Conservation (phyloP, 257 asterid species). For the Ligustrum vulgare region DNA sequence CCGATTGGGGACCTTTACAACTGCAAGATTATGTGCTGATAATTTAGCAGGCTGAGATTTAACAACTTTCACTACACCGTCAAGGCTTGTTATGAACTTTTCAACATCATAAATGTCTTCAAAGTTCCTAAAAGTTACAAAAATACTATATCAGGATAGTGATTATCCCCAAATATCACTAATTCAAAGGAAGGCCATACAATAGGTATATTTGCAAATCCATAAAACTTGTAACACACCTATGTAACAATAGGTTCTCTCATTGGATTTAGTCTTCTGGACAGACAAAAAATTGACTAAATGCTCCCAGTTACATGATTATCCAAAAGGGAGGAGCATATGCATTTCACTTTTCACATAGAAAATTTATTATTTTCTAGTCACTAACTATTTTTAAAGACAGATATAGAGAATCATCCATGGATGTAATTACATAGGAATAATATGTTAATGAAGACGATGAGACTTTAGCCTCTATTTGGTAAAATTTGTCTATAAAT, state of each 20-base stretch:
- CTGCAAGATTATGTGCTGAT: constrained; percentile 66
- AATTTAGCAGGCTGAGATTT: constrained; percentile 56
- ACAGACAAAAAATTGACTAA: no score
- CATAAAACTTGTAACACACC: no score
- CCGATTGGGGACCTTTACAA: constrained; percentile 87
- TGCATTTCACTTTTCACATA: no score
- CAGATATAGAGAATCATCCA: no score
- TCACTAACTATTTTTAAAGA: no score
- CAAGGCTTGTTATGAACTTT: constrained; percentile 58
- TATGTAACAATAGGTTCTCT: no score
- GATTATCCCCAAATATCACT: not conserved
- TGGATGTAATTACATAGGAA: no score
- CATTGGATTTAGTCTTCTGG: no score
- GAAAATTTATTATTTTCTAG: no score
- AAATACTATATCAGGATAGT: not conserved
- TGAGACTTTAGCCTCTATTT: not conserved
- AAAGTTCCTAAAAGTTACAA: constrained; percentile 55
- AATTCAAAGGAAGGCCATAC: no score
- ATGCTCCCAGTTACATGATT: not conserved
- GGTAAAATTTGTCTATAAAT: no score
- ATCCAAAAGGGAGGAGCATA: not conserved
- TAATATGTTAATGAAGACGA: not conserved
- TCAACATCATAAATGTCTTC: constrained; percentile 68
- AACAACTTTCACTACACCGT: constrained; percentile 74
- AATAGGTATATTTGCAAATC: no score